These are phyloP conservation scores for Globisporangium alternatum DNA, from an alignment of 352 stramenopile species.

Conservation along the genomic window DNA sequence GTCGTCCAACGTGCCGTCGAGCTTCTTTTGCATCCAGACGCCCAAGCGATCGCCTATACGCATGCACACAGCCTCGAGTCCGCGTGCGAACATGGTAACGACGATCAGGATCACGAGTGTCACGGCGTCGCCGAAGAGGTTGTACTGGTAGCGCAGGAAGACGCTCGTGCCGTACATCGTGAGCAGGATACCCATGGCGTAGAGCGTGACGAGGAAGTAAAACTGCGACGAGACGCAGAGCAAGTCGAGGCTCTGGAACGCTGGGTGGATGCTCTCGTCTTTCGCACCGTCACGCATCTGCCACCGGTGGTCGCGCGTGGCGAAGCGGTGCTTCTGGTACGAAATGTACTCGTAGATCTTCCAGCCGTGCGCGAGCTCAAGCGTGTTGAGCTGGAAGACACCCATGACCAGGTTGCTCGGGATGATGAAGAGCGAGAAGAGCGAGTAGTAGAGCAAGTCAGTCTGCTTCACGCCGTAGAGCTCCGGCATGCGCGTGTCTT, in stretches of 20 bases:
- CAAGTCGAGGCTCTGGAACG: constrained; percentile 92
- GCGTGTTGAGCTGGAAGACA: constrained; percentile 93
- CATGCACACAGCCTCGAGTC: constrained; percentile 52
- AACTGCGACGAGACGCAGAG: constrained; percentile 95
- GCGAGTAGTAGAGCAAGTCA: constrained; percentile 93
- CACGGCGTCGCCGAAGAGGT: constrained; percentile 90
- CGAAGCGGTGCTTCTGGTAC: constrained; percentile 96
- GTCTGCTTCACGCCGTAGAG: constrained; percentile 92
- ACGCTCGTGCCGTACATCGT: constrained; percentile 93
- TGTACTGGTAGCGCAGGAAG: constrained; percentile 93
- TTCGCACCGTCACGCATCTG: constrained; percentile 77
- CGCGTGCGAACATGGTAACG: constrained; percentile 74
- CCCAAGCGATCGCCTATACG: constrained; percentile 75
- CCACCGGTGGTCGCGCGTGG: constrained; percentile 92
- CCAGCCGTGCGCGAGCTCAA: constrained; percentile 96
- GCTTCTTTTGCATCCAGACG: constrained; percentile 91
- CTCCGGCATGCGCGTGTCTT: constrained; percentile 89
- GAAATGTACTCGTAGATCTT: constrained; percentile 97
- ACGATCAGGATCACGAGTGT: constrained; percentile 89
- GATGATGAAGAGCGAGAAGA: constrained; percentile 95
- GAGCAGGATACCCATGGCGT: constrained; percentile 86
- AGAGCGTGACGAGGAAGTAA: constrained; percentile 90
- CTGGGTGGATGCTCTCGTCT: constrained; percentile 92
- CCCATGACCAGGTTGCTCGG: constrained; percentile 93
- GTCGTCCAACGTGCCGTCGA: constrained; percentile 95